Evolutionary conservation across 2,329 filamentous ascomycete species (phyloP).

Genomic region (Elsinoe fawcettii): DNA sequence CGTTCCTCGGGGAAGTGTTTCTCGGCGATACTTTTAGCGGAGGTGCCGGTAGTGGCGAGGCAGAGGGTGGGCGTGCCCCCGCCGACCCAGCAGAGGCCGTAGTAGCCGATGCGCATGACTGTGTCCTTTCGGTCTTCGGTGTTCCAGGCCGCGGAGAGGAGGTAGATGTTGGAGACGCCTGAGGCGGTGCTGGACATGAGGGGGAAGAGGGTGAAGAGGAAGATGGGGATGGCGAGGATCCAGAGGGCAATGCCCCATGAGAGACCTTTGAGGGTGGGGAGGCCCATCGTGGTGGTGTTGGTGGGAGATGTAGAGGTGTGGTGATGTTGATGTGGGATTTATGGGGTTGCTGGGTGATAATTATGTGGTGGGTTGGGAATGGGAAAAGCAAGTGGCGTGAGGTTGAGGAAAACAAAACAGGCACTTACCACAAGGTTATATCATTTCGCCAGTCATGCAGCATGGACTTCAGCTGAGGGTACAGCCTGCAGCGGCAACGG

Average conservation of each 20-base stretch:
- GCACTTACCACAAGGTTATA: neutral
- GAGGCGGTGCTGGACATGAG: slow-evolving; percentile 15
- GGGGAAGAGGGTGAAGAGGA: slow-evolving; percentile 19
- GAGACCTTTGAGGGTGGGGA: neutral
- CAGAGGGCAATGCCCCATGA: slow-evolving; percentile 16
- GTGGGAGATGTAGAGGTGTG: neutral
- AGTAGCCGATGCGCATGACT: slow-evolving; percentile 17
- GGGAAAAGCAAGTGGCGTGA: neutral
- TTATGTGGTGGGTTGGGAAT: neutral
- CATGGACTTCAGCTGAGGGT: neutral
- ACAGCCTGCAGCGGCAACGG: neutral
- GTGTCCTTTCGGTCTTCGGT: slow-evolving; percentile 2
- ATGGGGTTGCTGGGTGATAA: neutral
- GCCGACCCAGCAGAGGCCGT: slow-evolving; percentile 16
- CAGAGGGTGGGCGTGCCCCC: neutral
- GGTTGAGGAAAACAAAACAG: neutral
- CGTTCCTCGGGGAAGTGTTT: slow-evolving; percentile 3
- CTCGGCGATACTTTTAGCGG: slow-evolving; percentile 9
- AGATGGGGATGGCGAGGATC: slow-evolving; percentile 17
- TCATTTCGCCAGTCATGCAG: neutral
- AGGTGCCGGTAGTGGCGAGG: slow-evolving; percentile 14
- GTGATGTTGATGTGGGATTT: neutral
- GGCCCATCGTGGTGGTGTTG: neutral
- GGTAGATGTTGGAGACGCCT: slow-evolving; percentile 14
- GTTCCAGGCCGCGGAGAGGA: slow-evolving; percentile 13